phyloP scores from a whole-genome alignment of 306 rosid genomes.

The Nissolia schottii region DNA sequence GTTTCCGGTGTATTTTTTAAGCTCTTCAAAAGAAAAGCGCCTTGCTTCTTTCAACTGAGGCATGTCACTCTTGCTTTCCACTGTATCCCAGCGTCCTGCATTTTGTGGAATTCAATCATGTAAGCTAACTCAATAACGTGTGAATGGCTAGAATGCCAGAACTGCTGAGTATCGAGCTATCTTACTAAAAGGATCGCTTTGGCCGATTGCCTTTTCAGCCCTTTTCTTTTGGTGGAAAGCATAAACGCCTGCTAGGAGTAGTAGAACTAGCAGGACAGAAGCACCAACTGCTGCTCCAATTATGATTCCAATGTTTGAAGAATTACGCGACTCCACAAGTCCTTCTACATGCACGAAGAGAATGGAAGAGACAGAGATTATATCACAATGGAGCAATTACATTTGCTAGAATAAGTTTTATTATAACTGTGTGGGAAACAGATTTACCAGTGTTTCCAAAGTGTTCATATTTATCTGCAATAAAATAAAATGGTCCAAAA shows the following conservation, averaged over 20 bases:
- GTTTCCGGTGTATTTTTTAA: slow-evolving; percentile 40
- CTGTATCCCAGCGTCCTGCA: slow-evolving; percentile 36
- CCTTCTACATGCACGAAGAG: not conserved
- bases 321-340: slow-evolving; percentile 11
- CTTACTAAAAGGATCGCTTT: slow-evolving; percentile 40
- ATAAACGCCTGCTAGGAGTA: slow-evolving; percentile 46
- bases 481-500: slow-evolving; percentile 23
- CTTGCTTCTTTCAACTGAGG: slow-evolving; percentile 58
- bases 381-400: not conserved
- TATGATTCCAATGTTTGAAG: slow-evolving; percentile 20
- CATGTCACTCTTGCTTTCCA: slow-evolving; percentile 15
- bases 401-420: not conserved
- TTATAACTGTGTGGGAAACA: not conserved
- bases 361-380: not conserved
- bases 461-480: slow-evolving; percentile 1
- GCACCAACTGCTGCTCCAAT: slow-evolving; percentile 61
- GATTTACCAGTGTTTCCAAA: slow-evolving; percentile 21
- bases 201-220: slow-evolving; percentile 39
- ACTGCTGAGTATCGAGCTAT: not conserved
- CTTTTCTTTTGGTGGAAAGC: slow-evolving; percentile 46
- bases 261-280: slow-evolving; percentile 30
- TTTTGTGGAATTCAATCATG: slow-evolving; percentile 6
- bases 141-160: not conserved
- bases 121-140: not conserved
- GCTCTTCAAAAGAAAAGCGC: slow-evolving; percentile 55